Percentiles rank a stretch among this genome's conserved stretches.
These are phyloP conservation scores for Stevia rebaudiana DNA, from an alignment of 140 eudicot genomes.

Conservation along the genomic window DNA sequence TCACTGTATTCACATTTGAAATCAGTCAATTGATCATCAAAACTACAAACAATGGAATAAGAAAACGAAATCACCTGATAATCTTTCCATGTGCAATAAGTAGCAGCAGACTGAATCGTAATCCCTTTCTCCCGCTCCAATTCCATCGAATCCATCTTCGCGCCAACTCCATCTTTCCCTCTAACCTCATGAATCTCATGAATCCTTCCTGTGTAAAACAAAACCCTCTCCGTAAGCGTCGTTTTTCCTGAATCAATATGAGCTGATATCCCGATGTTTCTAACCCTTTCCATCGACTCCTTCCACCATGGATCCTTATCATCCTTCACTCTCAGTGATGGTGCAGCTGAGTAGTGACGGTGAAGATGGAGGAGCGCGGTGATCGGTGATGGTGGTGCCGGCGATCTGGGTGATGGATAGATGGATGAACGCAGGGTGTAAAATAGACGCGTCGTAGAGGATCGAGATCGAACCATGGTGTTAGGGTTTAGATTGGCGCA, in stretches of 20 bases:
- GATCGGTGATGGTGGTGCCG: slow-evolving; percentile 33
- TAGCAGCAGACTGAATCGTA: slow-evolving; percentile 93
- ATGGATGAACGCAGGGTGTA: slow-evolving; percentile 54
- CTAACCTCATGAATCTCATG: slow-evolving; percentile 97
- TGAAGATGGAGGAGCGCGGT: slow-evolving; percentile 65
- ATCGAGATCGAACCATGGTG: slow-evolving; percentile 66
- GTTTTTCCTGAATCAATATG: slow-evolving; percentile 97
- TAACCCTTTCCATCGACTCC: slow-evolving; percentile 70
- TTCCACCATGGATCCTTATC: slow-evolving; percentile 77
- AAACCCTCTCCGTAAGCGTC: slow-evolving; percentile 78
- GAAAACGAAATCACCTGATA: slow-evolving; percentile 47
- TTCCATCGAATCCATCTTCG: slow-evolving; percentile 98
- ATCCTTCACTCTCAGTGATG: slow-evolving; percentile 55
- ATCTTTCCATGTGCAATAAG: slow-evolving; percentile 93
- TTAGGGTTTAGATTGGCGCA: slow-evolving; percentile 30
- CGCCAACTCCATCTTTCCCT: slow-evolving; percentile 96
- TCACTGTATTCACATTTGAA: no score
- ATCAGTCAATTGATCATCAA: neutral
- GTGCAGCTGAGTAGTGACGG: slow-evolving; percentile 60
- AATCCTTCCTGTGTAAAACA: slow-evolving; percentile 84
- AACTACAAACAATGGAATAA: neutral
- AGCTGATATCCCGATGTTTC: slow-evolving; percentile 93
- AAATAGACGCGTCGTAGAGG: slow-evolving; percentile 58
- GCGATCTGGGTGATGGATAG: slow-evolving; percentile 24
- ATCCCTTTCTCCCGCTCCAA: slow-evolving; percentile 95